Base-by-base conservation (phyloP, 306 rosid species). In the Trifolium subterraneum region DNA sequence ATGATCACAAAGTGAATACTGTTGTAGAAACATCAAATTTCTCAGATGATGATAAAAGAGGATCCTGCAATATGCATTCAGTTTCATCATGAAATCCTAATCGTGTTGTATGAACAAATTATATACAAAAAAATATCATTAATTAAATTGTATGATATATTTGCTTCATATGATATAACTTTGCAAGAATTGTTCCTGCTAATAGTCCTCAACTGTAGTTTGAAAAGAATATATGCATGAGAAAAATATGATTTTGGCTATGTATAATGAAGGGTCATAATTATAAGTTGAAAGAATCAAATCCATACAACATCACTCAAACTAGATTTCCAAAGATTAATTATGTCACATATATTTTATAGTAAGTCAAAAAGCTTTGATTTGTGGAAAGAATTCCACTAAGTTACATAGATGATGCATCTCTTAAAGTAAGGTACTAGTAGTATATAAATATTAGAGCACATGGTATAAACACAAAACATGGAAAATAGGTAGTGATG, bases 11-110 rank as follows among this genome's bases (percentile, higher is more conserved):
- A 20, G 45, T 35, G 80, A 90, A 76, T 58, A 6, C 42, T 56
- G 23, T 74, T 33, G n/a, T 2, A 68, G 76, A 48, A 48, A 91
- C 81, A 64, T 87, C 88, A 68, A 91, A 83, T 50, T 6, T 35
- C 63, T 77, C 62, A 3, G 96, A 90, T 10, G 98, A 86, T 18
- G 98, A 90, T 39, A 90, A 70, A 64, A 84, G 54, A 58, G 92
- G 84, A 55, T 81, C 85, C 94, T 90, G 91, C 89, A 78, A 70
- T 9, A 51, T 20, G 6, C 27, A 60, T 8, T 29, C 38, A 77
- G 36, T 54, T 69, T 72, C 76, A 60, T 55, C 56, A 67, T 35
- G 11, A 39, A 73, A 19, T 48, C 20, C 39, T 36, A 36, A 35
- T 35, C 8, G 7, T 35, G 19, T 14, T 12, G 19, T 47, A 15